Conservation (phyloP, 306 rosid species). For the Elaeagnus macrophylla region DNA sequence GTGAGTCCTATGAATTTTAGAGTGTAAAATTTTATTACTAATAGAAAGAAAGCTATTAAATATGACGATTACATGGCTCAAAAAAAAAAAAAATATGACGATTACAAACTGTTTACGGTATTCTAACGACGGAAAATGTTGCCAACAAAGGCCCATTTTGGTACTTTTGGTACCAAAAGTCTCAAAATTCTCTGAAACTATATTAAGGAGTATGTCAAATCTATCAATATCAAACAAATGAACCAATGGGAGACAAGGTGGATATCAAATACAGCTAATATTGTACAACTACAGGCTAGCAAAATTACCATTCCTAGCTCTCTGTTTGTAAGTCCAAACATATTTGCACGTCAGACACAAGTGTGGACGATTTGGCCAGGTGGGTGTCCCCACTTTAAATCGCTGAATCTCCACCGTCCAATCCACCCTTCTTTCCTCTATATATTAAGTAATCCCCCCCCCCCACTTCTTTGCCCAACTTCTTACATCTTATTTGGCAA, state of each 20-base stretch:
- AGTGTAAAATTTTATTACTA: too few species aligned
- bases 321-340: conserved; percentile 15
- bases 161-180: conserved; percentile 4
- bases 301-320: background rate
- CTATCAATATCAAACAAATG: conserved; percentile 20
- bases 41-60: too few species aligned
- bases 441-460: conserved; percentile 34
- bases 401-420: conserved; percentile 54
- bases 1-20: too few species aligned
- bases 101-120: too few species aligned
- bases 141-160: too few species aligned
- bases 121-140: too few species aligned
- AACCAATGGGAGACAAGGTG: conserved; percentile 12
- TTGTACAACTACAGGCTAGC: background rate
- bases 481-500: conserved; percentile 14
- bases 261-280: conserved; percentile 1
- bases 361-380: conserved; percentile 34
- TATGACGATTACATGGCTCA: too few species aligned
- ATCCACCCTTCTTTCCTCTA: conserved; percentile 34
- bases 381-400: conserved; percentile 34
- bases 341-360: conserved; percentile 14
- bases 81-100: too few species aligned
- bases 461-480: conserved; percentile 23
- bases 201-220: conserved; percentile 14
- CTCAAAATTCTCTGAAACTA: conserved; percentile 16